Percentiles rank a stretch among this genome's conserved stretches.
These are phyloP conservation scores for Boletus sp. DNA, from an alignment of 768 basidiomycete species.

Conservation along the genomic window DNA sequence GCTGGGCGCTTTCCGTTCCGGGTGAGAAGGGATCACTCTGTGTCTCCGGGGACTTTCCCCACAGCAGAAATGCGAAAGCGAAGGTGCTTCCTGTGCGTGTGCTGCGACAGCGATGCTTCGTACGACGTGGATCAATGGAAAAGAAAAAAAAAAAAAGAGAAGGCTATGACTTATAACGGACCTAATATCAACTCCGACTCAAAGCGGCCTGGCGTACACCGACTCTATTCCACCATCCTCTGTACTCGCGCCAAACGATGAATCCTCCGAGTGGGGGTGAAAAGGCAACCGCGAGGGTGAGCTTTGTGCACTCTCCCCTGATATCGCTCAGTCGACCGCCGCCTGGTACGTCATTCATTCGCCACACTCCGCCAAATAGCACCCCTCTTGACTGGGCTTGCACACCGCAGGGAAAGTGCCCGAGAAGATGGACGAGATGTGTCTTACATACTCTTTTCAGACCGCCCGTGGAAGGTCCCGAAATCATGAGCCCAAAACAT, in stretches of 20 bases:
- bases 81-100: conserved; percentile 58
- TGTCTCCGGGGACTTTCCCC: conserved; percentile 94
- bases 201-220: conserved; percentile 2
- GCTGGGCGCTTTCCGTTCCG: conserved; percentile 69
- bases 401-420: conserved; percentile 48
- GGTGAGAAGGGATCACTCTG: conserved; percentile 59
- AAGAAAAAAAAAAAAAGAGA: conserved; percentile 28
- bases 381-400: not conserved
- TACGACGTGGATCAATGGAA: conserved; percentile 43
- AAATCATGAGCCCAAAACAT: conserved; percentile 49
- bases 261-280: conserved; percentile 15
- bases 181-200: conserved; percentile 21
- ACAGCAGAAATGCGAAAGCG: conserved; percentile 57
- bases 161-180: conserved; percentile 2
- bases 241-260: conserved; percentile 7
- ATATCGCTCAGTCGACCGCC: conserved; percentile 25
- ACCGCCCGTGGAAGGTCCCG: conserved; percentile 50
- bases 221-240: not conserved
- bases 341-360: conserved; percentile 14
- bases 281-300: conserved; percentile 14
- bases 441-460: conserved; percentile 61
- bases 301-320: conserved; percentile 24
- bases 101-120: conserved; percentile 87
- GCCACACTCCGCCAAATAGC: not conserved
- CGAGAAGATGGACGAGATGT: conserved; percentile 60